Percentiles rank a stretch among this genome's conserved stretches.
These are phyloP conservation scores for Podospora pseudopauciseta DNA, from an alignment of 495 filamentous ascomycete species.

Conservation along the genomic window DNA sequence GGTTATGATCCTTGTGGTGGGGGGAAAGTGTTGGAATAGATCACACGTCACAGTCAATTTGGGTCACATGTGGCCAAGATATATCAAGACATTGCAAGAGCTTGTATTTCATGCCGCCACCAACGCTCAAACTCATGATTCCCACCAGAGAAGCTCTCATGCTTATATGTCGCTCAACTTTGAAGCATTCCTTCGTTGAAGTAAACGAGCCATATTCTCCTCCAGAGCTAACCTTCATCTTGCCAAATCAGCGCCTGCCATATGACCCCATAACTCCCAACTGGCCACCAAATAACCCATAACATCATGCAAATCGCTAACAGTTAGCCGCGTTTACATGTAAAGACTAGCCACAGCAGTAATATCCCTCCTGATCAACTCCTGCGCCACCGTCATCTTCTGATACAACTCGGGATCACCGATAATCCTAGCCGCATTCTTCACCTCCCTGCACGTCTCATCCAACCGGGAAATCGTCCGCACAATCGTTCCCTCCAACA, in stretches of 20 bases:
- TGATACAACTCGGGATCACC: slow-evolving; percentile 90
- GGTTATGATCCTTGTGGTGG: neutral
- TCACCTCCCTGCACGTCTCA: slow-evolving; percentile 95
- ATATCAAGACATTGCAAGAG: neutral
- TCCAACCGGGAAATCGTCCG: slow-evolving; percentile 87
- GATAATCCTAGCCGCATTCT: slow-evolving; percentile 92
- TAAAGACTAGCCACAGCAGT: slow-evolving; percentile 86
- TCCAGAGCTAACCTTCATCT: neutral
- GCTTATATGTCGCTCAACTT: neutral
- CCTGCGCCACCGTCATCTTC: slow-evolving; percentile 96
- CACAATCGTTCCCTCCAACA: slow-evolving; percentile 95
- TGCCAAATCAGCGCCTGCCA: neutral
- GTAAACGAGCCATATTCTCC: neutral
- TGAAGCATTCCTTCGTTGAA: neutral
- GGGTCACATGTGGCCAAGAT: neutral
- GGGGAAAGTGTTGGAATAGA: neutral
- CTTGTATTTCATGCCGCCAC: neutral
- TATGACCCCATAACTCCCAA: neutral
- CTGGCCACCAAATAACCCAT: neutral
- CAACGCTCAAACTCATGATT: neutral
- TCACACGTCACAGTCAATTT: neutral
- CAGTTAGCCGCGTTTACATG: slow-evolving; percentile 47
- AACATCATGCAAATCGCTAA: neutral
- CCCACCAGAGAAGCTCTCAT: neutral
- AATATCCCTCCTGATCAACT: slow-evolving; percentile 94